Conservation (phyloP, 768 basidiomycete genomes). For the Phaeotremella skinneri region DNA sequence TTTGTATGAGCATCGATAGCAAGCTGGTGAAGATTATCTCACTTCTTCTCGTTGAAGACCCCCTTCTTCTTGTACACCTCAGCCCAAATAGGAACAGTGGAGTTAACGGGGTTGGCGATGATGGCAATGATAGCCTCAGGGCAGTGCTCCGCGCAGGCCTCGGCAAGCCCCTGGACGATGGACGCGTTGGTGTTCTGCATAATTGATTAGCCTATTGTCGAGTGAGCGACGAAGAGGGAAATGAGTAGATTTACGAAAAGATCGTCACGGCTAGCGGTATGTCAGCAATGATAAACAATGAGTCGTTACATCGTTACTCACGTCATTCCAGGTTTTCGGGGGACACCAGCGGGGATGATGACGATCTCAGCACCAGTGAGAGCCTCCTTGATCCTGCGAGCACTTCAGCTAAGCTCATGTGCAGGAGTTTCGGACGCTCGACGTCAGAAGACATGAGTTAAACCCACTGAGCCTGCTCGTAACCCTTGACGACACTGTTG, state of each 20-base stretch:
- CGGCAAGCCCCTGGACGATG: conserved; percentile 89
- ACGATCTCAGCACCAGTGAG: conserved; percentile 84
- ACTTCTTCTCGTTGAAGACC: conserved; percentile 90
- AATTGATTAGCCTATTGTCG: conserved; percentile 10
- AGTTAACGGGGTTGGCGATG: conserved; percentile 99
- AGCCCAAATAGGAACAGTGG: conserved; percentile 93
- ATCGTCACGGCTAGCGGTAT: conserved; percentile 42
- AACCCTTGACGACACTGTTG: conserved; percentile 61
- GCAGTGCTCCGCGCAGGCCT: conserved; percentile 73
- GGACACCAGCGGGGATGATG: conserved; percentile 94
- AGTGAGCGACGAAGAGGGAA: background rate
- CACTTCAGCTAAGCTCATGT: background rate
- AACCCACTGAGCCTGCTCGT: conserved; percentile 46
- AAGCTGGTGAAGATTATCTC: conserved; percentile 24
- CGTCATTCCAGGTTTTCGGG: conserved; percentile 67
- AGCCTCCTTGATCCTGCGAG: conserved; percentile 59
- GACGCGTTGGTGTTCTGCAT: conserved; percentile 84
- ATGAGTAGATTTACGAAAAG: conserved; percentile 59
- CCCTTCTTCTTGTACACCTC: conserved; percentile 92
- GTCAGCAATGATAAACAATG: background rate
- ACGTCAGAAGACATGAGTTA: background rate
- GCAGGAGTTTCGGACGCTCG: background rate
- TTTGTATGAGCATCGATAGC: background rate
- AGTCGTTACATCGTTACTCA: conserved; percentile 36
- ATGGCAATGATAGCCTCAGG: conserved; percentile 93